Conservation (phyloP, 164 flowering plant genomes). For the Annona cherimola region DNA sequence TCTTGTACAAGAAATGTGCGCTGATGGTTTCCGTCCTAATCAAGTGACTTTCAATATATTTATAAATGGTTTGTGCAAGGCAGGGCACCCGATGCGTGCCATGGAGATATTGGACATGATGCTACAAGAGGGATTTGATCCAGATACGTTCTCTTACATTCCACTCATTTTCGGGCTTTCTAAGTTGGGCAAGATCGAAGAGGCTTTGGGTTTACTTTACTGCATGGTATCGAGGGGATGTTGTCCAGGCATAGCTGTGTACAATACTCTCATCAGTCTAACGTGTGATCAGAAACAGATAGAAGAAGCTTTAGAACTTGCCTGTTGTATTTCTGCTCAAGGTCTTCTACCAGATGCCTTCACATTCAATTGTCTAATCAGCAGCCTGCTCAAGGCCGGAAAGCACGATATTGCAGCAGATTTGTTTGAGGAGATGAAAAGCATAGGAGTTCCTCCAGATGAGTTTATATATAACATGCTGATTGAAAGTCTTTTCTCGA, state of each 20-base stretch:
- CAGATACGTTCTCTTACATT: conserved; percentile 67
- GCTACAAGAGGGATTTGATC: conserved; percentile 84
- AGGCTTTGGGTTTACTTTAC: conserved; percentile 58
- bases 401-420: conserved; percentile 52
- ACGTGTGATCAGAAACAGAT: conserved; percentile 71
- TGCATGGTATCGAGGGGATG: conserved; percentile 63
- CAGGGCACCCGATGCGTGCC: conserved; percentile 68
- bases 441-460: conserved; percentile 66
- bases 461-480: conserved; percentile 73
- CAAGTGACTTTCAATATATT: conserved; percentile 66
- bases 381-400: conserved; percentile 57
- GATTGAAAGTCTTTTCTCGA: conserved; percentile 57
- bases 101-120: conserved; percentile 71
- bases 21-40: conserved; percentile 65
- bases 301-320: conserved; percentile 68
- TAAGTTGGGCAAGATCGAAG: conserved; percentile 52
- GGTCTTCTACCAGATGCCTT: conserved; percentile 76
- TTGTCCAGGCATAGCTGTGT: conserved; percentile 68
- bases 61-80: conserved; percentile 66
- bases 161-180: conserved; percentile 73
- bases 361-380: conserved; percentile 76
- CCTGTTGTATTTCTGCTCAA: conserved; percentile 44
- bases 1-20: conserved; percentile 50
- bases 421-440: conserved; percentile 70
- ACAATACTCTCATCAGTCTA: conserved; percentile 62